Evolutionary conservation across 140 eudicot genomes (phyloP).

Genomic region (Erigeron philadelphicus): DNA sequence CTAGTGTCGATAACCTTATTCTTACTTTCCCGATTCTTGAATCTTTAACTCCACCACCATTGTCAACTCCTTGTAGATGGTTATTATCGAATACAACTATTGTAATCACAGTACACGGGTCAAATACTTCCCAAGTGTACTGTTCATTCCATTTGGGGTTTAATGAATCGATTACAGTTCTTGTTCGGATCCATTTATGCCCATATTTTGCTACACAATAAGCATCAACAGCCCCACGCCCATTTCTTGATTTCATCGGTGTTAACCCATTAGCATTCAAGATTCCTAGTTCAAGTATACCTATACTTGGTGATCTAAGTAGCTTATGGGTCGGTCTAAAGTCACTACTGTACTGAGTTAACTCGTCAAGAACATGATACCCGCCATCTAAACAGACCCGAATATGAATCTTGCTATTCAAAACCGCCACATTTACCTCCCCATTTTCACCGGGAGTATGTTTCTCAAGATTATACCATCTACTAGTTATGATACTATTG

Average conservation of each 20-base stretch:
- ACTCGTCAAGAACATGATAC: conserved; percentile 66
- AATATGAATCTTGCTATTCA: conserved; percentile 44
- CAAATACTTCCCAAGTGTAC: conserved; percentile 67
- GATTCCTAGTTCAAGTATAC: conserved; percentile 50
- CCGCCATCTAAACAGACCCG: conserved; percentile 65
- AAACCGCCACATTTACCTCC: conserved; percentile 21
- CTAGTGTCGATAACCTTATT: conserved; percentile 62
- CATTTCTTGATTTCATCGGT: conserved; percentile 41
- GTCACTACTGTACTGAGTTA: conserved; percentile 55
- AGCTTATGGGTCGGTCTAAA: conserved; percentile 39
- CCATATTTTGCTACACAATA: conserved; percentile 79
- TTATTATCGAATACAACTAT: conserved; percentile 56
- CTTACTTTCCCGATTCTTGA: conserved; percentile 59
- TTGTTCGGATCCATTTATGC: conserved; percentile 61
- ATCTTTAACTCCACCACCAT: conserved; percentile 38
- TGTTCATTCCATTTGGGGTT: conserved; percentile 72
- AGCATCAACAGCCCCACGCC: conserved; percentile 54
- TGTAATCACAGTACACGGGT: conserved; percentile 62
- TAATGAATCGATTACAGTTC: conserved; percentile 46
- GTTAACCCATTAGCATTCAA: conserved; percentile 46
- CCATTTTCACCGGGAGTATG: conserved; percentile 29
- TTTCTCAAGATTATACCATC: conserved; percentile 56
- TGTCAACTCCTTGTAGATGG: conserved; percentile 43
- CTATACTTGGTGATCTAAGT: conserved; percentile 46
- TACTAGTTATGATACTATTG: conserved; percentile 21